Base-by-base conservation (phyloP, 768 basidiomycete genomes). In the Trametes punicea region DNA sequence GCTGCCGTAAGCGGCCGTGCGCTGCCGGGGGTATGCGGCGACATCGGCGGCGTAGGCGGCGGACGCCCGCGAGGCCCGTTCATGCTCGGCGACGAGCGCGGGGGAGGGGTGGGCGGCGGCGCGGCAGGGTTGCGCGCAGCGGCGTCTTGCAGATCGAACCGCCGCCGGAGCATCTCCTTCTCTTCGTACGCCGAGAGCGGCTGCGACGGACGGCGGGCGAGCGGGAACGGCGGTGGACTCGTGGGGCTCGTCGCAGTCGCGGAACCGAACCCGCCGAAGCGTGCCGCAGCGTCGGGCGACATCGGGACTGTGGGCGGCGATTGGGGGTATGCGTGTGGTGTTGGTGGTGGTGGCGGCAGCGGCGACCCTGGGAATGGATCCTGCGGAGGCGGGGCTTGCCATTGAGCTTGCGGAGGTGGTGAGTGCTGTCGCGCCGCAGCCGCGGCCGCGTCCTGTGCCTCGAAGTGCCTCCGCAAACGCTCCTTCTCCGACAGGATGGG, bases 401-500 rank as follows among this genome's bases (percentile, higher is more conserved):
- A 57, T 11, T 45, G 50, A 2, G 26, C 45, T 25, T 31, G 49
- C 26, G 33, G 62, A 9, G 29, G 26, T 25, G 36, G 52, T 5
- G 44, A 60, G 54, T 73, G 50, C 53, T 23, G 61, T 47, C 1
- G 57, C 48, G 6, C 57, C 49, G 5, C 68, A 63, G 51, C 51
- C 34, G 76, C 81, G 6, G 79, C 82, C 16, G 81, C 81, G 64
- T 93, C 89, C 53, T 80, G 83, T 6, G 77, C 81, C 57, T 86
- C 90, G 60, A 81, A 88, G 15, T 77, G 79, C 30, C 78, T 74
- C 39, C 85, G 79, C 52, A 90, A 59, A 20, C 77, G 73, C 64
- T 89, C 90, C 68, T 93, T 93, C 69, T 93, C 90, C 6, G 71
- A 72, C 45, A 76, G 34, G 31, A 70, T 79, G 57, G 70, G 49